Percentiles rank a stretch among this genome's conserved stretches.
These are phyloP conservation scores for Phytophthora hibernalis DNA, from an alignment of 352 stramenopile species.

Conservation along the genomic window DNA sequence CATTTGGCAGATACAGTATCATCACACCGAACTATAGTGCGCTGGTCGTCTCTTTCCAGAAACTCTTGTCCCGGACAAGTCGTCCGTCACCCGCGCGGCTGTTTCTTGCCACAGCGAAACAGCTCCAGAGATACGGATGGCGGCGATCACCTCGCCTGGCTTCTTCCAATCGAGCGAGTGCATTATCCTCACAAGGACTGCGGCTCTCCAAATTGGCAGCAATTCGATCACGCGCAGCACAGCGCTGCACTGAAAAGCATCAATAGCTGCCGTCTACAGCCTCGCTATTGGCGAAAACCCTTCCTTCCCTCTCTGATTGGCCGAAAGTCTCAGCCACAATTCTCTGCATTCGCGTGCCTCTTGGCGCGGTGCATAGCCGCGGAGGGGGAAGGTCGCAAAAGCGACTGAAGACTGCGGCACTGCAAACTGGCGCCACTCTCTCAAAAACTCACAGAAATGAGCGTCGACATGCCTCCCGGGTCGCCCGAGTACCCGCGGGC, in stretches of 20 bases:
- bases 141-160: conserved; percentile 18
- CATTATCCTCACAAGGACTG: background rate
- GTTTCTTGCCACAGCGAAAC: conserved; percentile 28
- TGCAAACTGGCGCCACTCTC: too few relatives aligned
- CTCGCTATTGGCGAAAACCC: background rate
- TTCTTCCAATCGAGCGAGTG: conserved; percentile 20
- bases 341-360: conserved; percentile 28
- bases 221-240: background rate
- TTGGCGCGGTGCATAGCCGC: conserved; percentile 23
- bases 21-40: conserved; percentile 15
- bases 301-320: conserved; percentile 16
- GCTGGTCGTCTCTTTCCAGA: background rate
- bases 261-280: background rate
- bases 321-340: conserved; percentile 25
- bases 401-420: background rate
- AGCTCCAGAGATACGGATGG: conserved; percentile 34
- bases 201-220: background rate
- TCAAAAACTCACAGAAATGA: conserved; percentile 27
- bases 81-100: conserved; percentile 11
- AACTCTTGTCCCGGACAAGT: background rate
- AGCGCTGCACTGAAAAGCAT: background rate
- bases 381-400: conserved; percentile 29
- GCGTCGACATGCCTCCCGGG: conserved; percentile 21
- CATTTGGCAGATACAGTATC: conserved; percentile 27
- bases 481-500: conserved; percentile 36